These are phyloP conservation scores for Isabelozyma rhagii DNA, from an alignment of 805 yeast genomes.

Conservation along the genomic window DNA sequence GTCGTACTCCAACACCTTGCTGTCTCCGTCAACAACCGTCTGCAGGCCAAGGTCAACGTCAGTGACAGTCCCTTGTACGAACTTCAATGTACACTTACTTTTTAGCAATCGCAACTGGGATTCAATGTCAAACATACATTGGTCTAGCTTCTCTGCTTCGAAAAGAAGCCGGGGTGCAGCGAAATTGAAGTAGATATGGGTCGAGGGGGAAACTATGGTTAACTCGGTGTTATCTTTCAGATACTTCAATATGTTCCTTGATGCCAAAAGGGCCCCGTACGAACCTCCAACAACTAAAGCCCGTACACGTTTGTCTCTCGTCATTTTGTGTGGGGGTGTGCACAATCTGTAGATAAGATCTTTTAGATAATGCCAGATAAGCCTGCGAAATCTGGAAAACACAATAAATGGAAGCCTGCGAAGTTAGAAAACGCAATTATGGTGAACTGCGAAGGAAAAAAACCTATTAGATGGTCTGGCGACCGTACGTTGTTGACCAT, in stretches of 20 bases:
- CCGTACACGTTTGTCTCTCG: neutral
- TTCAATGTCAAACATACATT: slow-evolving; percentile 15
- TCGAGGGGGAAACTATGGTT: slow-evolving; percentile 24
- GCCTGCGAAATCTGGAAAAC: neutral
- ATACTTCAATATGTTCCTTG: neutral
- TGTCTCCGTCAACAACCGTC: slow-evolving; percentile 5
- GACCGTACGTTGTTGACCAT: no score
- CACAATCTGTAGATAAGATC: neutral
- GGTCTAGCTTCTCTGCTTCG: slow-evolving; percentile 17
- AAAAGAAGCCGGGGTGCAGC: slow-evolving; percentile 30
- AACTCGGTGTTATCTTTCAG: slow-evolving; percentile 2
- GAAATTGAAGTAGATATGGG: slow-evolving; percentile 19
- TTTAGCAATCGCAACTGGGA: slow-evolving; percentile 14
- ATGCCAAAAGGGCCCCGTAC: neutral
- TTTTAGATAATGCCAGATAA: neutral
- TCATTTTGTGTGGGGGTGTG: neutral
- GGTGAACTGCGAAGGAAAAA: no score
- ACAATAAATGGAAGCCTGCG: no score
- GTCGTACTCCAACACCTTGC: slow-evolving; percentile 22
- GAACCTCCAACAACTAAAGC: neutral
- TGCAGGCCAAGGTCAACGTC: slow-evolving; percentile 23
- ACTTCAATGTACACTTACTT: slow-evolving; percentile 10
- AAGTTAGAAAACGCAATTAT: no score
- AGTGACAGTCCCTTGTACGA: slow-evolving; percentile 22
- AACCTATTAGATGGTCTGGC: no score